Evolutionary conservation across 2,329 filamentous ascomycete genomes (phyloP), one percentile per base, ranked within the genome.

Genomic region (Pleurostoma richardsiae): DNA sequence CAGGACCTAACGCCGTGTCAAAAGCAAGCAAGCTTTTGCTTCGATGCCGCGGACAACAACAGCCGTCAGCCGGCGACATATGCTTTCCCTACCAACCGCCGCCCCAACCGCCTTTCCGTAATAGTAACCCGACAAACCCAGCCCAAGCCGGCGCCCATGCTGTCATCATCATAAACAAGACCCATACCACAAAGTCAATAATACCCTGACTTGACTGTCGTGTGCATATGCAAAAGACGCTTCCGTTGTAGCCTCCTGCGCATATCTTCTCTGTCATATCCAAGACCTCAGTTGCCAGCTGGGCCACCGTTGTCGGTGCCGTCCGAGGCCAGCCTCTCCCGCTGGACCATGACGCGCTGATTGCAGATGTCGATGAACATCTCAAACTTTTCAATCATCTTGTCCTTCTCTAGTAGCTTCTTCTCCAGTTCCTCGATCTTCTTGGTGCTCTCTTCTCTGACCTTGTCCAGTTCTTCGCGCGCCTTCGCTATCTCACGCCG

Each of bases 281-380:
- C 8, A 36, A n/a, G 33, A 36, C n/a, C n/a, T 8, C 40, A 40
- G n/a, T 44, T 50, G 11, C 45, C 46, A 33, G 45, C 40, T 29
- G 30, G 43, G 26, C 39, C 45, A 29, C 41, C 49, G 29, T 49
- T 51, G n/a, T 62, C 60, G 27, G 59, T 60, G 47, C 52, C 57
- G 40, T 60, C 61, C 2, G 52, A 55, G 40, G 44, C 63, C 10
- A 84, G 66, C 51, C 76, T 70, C 56, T 81, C 76, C 43, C 80
- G 68, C 60, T 82, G 79, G 45, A 83, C 70, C 71, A 85, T 85
- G 51, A 85, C 81, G 43, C 82, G 69, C 59, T 83, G 73, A 55
- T 85, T 85, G 59, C 81, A 85, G 46, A 85, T 83, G 61, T 85
- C 82, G 56, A 85, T 84, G 45, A 85, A 85, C 75, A 82, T 82